Conservation (phyloP, 1,284 basidiomycete species). For the Ganoderma leucocontextum region DNA sequence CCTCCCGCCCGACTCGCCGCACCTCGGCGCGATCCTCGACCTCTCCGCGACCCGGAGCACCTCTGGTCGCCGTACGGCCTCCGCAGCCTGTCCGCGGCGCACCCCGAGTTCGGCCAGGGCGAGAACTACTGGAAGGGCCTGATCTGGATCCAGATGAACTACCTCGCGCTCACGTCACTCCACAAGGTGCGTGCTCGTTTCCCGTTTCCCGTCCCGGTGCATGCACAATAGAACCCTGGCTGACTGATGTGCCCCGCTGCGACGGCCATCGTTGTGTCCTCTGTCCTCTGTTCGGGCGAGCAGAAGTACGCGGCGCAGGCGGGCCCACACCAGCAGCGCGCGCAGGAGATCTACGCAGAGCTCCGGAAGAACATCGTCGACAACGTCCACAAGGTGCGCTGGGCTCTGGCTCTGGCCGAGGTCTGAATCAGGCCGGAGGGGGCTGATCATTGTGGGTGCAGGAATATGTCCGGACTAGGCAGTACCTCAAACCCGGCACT, state of each 20-base stretch:
- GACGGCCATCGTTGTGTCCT: background rate
- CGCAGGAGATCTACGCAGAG: conserved; percentile 81
- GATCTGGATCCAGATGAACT: conserved; percentile 98
- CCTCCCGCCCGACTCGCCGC: conserved; percentile 78
- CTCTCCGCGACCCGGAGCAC: conserved; percentile 81
- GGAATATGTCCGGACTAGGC: conserved; percentile 93
- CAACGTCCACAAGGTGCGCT: conserved; percentile 81
- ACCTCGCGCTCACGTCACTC: conserved; percentile 81
- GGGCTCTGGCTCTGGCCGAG: background rate
- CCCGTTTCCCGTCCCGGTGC: conserved; percentile 36
- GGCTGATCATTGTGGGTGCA: conserved; percentile 42
- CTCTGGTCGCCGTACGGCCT: conserved; percentile 93
- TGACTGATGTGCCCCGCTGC: background rate
- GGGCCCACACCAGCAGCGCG: conserved; percentile 83
- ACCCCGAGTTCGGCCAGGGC: conserved; percentile 90
- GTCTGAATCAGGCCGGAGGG: background rate
- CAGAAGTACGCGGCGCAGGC: conserved; percentile 81
- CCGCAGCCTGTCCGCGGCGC: conserved; percentile 84
- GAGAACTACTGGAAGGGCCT: conserved; percentile 98
- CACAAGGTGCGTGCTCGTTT: conserved; percentile 66
- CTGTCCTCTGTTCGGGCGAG: background rate
- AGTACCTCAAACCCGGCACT: no score
- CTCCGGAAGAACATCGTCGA: conserved; percentile 84
- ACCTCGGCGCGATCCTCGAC: conserved; percentile 82
- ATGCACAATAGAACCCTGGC: background rate